A percentile compares a stretch with the other conserved stretches of the same genome.
Conservation (phyloP, 768 basidiomycete species). For the Rhizopogon salebrosus region DNA sequence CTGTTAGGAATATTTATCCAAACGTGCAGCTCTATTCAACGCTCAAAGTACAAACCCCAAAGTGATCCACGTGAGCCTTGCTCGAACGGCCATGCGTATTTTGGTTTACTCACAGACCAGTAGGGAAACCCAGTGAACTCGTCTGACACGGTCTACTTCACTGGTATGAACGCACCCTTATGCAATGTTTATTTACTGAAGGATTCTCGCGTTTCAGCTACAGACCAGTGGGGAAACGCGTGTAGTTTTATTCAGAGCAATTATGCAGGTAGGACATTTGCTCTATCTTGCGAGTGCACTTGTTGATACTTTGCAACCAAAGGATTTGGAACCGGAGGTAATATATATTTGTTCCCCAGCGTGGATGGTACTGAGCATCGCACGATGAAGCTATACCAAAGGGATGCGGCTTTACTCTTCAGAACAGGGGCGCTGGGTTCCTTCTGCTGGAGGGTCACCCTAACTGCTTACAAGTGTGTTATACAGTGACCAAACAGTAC, state of each 20-base stretch:
- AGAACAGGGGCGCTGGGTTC: slow-evolving; percentile 90
- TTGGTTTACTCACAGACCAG: slow-evolving; percentile 6
- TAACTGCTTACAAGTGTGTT: slow-evolving; percentile 67
- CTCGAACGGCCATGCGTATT: not conserved
- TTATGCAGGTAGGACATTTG: slow-evolving; percentile 55
- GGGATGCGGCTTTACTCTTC: slow-evolving; percentile 94
- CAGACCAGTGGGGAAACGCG: slow-evolving; percentile 85
- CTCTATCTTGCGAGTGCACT: not conserved
- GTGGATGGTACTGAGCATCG: not conserved
- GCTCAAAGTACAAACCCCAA: slow-evolving; percentile 56
- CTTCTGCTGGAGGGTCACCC: slow-evolving; percentile 75
- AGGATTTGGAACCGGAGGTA: slow-evolving; percentile 90
- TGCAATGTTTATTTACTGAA: not conserved
- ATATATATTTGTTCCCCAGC: not conserved
- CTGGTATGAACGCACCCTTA: slow-evolving; percentile 42
- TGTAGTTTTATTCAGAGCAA: slow-evolving; percentile 90
- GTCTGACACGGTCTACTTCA: slow-evolving; percentile 94
- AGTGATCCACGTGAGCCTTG: slow-evolving; percentile 55
- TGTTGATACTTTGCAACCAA: slow-evolving; percentile 3
- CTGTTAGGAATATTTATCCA: slow-evolving; percentile 74
- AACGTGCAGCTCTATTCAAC: slow-evolving; percentile 78
- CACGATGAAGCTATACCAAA: slow-evolving; percentile 69
- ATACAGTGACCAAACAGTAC: not conserved
- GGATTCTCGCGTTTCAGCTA: slow-evolving; percentile 38
- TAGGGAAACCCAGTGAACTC: slow-evolving; percentile 80